phyloP scores from a whole-genome alignment of 352 stramenopile species.

The Pythium brachiatum region DNA sequence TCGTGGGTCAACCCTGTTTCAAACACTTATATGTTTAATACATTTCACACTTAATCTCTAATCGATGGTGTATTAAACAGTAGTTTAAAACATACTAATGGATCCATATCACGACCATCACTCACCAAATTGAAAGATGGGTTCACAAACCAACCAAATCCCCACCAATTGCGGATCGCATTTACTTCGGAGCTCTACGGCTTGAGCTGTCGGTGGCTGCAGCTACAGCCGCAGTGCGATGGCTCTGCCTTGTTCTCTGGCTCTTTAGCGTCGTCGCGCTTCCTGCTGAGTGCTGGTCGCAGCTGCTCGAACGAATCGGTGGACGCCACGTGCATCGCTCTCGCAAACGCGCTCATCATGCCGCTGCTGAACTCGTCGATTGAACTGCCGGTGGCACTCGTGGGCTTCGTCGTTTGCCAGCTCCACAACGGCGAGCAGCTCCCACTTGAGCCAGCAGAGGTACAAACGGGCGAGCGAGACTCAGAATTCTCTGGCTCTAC shows the following conservation, averaged over 20 bases:
- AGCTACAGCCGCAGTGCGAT: background rate
- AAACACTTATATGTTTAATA: background rate
- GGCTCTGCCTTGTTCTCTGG: background rate
- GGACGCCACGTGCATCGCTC: background rate
- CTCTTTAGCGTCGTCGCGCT: background rate
- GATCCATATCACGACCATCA: constrained; percentile 3
- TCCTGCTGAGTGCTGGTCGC: background rate
- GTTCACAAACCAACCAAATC: background rate
- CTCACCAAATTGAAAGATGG: constrained; percentile 15
- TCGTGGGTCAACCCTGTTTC: too few species aligned
- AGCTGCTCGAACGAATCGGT: constrained; percentile 2
- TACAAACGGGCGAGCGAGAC: background rate
- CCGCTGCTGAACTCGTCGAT: background rate
- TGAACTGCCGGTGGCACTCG: background rate
- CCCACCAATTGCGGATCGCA: too few species aligned
- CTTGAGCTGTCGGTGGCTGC: background rate
- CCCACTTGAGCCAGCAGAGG: background rate
- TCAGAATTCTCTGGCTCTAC: background rate
- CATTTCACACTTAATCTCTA: background rate
- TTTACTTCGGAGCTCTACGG: background rate
- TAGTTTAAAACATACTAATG: constrained; percentile 8
- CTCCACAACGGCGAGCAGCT: background rate
- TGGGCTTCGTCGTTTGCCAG: background rate
- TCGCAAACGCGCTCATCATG: constrained; percentile 3
- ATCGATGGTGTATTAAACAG: background rate